These are phyloP conservation scores for Oldenlandia corymbosa DNA, from an alignment of 257 asterid genomes.

Conservation along the genomic window DNA sequence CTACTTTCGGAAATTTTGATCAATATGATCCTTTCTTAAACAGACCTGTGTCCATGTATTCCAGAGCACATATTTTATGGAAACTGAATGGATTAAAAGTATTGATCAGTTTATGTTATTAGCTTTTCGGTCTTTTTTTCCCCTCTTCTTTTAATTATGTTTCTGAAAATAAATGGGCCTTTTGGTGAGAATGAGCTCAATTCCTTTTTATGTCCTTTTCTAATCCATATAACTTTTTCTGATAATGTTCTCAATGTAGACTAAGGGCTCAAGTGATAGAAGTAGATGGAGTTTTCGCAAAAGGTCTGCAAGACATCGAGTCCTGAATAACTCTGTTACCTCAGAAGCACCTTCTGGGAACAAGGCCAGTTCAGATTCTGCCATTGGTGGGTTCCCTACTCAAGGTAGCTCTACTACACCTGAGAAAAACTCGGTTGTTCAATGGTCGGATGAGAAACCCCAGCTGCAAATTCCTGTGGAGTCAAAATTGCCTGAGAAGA, in stretches of 20 bases:
- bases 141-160: neutral
- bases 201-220: neutral
- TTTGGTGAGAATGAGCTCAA: neutral
- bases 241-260: conserved; percentile 37
- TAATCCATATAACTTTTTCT: neutral
- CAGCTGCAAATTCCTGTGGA: conserved; percentile 31
- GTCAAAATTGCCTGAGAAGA: conserved; percentile 30
- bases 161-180: neutral
- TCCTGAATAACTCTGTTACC: conserved; percentile 55
- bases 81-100: too few species aligned
- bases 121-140: too few species aligned
- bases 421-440: conserved; percentile 39
- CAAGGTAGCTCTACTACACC: conserved; percentile 40
- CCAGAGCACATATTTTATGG: neutral
- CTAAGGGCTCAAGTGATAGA: conserved; percentile 64
- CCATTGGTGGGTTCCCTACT: conserved; percentile 34
- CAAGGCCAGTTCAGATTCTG: conserved; percentile 50
- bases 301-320: conserved; percentile 75
- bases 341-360: conserved; percentile 57
- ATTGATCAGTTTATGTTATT: neutral
- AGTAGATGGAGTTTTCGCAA: conserved; percentile 92
- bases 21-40: neutral
- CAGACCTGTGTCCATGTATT: neutral
- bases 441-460: conserved; percentile 45
- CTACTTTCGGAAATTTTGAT: neutral